These are phyloP conservation scores for Hippophae rhamnoides DNA, from an alignment of 306 rosid species.

Conservation along the genomic window DNA sequence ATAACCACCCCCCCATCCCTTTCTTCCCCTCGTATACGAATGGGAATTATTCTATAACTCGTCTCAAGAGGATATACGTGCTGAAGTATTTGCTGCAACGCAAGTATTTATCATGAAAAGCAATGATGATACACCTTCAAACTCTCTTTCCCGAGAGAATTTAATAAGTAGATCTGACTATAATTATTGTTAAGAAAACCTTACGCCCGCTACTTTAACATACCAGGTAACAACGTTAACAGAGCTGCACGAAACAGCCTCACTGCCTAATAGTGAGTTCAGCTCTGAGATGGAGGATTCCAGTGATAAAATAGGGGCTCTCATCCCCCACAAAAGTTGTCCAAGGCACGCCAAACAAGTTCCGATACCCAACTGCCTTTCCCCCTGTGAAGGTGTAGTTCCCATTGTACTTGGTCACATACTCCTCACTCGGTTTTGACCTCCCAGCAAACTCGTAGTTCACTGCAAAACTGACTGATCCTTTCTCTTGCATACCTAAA, in stretches of 20 bases:
- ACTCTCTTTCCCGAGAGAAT: no score
- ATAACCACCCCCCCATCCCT: no score
- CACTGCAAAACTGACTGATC: constrained; percentile 19
- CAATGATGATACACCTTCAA: no score
- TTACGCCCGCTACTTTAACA: no score
- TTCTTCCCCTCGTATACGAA: no score
- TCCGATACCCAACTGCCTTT: constrained; percentile 39
- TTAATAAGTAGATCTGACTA: no score
- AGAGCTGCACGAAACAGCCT: constrained; percentile 1
- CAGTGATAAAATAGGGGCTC: constrained; percentile 30
- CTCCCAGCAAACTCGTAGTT: constrained; percentile 39
- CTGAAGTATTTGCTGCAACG: no score
- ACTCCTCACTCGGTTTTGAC: constrained; percentile 28
- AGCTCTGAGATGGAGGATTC: constrained; percentile 34
- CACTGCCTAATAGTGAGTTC: constrained; percentile 34
- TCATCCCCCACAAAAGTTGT: constrained; percentile 27
- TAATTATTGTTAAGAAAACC: no score
- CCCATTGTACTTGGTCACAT: constrained; percentile 20
- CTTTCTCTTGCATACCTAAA: constrained; percentile 34
- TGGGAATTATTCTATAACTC: no score
- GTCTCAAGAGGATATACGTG: no score
- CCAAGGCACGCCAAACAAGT: constrained; percentile 32
- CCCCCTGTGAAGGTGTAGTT: constrained; percentile 38
- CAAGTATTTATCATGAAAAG: no score
- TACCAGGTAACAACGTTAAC: no score